These are phyloP conservation scores for Coemansia furcata DNA, from an alignment of 192 early-diverging fungal species.

Conservation along the genomic window DNA sequence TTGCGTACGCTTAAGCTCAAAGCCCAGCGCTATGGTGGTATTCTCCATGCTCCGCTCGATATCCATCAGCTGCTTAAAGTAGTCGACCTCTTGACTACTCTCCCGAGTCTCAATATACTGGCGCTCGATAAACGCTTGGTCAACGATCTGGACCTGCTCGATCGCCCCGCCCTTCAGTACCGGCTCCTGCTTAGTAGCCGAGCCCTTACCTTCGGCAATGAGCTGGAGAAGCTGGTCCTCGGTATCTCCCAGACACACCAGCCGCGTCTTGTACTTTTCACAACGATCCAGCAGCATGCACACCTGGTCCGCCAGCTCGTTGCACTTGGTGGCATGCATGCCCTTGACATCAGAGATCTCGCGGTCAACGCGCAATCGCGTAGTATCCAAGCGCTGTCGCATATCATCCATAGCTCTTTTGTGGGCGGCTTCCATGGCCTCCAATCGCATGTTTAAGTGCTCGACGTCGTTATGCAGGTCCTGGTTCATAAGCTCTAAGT, in stretches of 20 bases:
- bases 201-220: background rate
- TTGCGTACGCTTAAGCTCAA: constrained; percentile 53
- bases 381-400: constrained; percentile 24
- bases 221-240: constrained; percentile 40
- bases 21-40: constrained; percentile 49
- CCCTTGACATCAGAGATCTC: constrained; percentile 37
- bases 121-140: constrained; percentile 47
- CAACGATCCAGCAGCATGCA: constrained; percentile 24
- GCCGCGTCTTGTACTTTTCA: constrained; percentile 20
- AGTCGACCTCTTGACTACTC: constrained; percentile 45
- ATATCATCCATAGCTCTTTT: constrained; percentile 17
- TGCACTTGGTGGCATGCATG: constrained; percentile 45
- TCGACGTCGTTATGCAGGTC: constrained; percentile 40
- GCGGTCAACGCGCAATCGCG: constrained; percentile 27
- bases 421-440: constrained; percentile 21
- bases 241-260: constrained; percentile 14
- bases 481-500: constrained; percentile 46
- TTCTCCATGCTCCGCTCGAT: constrained; percentile 53
- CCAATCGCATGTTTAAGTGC: constrained; percentile 17
- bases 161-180: background rate
- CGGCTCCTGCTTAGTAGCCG: background rate
- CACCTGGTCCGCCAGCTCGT: constrained; percentile 41
- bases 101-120: constrained; percentile 53
- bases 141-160: constrained; percentile 28
- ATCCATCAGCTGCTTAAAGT: constrained; percentile 50